phyloP scores from a whole-genome alignment of 305 asterid species.

The Fraxinus ornus region DNA sequence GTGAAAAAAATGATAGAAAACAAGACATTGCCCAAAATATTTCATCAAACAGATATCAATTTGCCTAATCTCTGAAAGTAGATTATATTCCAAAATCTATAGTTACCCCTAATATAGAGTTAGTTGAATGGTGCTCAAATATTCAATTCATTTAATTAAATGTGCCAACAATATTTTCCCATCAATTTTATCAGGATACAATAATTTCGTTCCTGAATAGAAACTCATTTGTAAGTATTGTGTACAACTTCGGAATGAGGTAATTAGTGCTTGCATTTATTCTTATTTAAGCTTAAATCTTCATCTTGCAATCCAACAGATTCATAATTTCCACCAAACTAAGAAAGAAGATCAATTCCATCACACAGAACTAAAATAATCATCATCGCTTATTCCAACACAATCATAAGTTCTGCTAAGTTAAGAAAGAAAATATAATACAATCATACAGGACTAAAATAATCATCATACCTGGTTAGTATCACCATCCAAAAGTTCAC shows the following conservation, averaged over 20 bases:
- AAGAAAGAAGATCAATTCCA: neutral
- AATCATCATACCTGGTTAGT: conserved; percentile 59
- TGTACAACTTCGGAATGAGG: neutral
- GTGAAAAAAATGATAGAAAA: neutral
- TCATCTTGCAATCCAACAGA: neutral
- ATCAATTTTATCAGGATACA: neutral
- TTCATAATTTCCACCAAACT: neutral
- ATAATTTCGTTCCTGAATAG: neutral
- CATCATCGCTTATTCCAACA: neutral
- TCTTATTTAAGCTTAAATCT: neutral
- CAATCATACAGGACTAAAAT: neutral
- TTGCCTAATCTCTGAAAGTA: neutral
- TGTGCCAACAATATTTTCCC: neutral
- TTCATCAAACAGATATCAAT: neutral
- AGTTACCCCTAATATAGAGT: neutral
- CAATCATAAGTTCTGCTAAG: neutral
- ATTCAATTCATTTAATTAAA: conserved; percentile 7
- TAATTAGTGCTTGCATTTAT: neutral
- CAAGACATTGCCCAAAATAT: neutral
- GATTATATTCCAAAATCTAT: neutral
- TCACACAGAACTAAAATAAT: neutral
- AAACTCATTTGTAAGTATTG: neutral
- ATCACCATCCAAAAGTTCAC: conserved; percentile 86
- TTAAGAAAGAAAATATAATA: neutral
- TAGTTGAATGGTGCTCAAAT: neutral